These are phyloP conservation scores for Claviceps purpurea DNA, from an alignment of 2,329 filamentous ascomycete genomes.

Conservation along the genomic window DNA sequence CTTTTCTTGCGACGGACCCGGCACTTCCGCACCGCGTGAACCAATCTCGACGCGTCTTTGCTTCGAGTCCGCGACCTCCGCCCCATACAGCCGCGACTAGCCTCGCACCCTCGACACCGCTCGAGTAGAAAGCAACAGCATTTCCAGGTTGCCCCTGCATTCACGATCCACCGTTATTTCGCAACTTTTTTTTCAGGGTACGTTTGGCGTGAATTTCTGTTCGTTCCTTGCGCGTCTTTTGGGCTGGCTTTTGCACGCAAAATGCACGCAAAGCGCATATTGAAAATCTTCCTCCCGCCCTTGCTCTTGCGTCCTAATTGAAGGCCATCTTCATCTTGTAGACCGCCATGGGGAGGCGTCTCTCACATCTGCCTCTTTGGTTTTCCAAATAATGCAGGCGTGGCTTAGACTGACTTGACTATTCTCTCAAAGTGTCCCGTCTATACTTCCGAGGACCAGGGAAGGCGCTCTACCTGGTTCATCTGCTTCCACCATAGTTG, in stretches of 20 bases:
- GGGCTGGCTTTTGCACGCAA: neutral
- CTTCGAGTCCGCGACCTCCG: conserved; percentile 1
- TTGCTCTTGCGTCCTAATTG: neutral
- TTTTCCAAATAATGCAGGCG: neutral
- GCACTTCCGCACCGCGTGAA: neutral
- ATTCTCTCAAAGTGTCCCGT: neutral
- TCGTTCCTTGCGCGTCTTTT: neutral
- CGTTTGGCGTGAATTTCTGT: neutral
- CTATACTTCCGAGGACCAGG: neutral
- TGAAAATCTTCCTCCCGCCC: neutral
- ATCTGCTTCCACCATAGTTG: conserved; percentile 11
- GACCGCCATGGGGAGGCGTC: neutral
- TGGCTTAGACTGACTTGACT: neutral
- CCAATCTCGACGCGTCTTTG: conserved; percentile 4
- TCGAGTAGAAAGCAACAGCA: neutral
- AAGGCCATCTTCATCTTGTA: neutral
- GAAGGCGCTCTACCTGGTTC: conserved; percentile 1
- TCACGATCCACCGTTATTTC: conserved; percentile 4
- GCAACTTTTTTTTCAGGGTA: conserved; percentile 1
- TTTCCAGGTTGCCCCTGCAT: conserved; percentile 1
- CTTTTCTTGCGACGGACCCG: neutral
- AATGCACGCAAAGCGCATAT: too few relatives aligned
- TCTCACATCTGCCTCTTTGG: neutral
- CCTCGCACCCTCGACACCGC: neutral
- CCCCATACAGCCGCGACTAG: conserved; percentile 1